phyloP scores from a whole-genome alignment of 2,329 filamentous ascomycete species.

The Berkeleyomyces basicola region DNA sequence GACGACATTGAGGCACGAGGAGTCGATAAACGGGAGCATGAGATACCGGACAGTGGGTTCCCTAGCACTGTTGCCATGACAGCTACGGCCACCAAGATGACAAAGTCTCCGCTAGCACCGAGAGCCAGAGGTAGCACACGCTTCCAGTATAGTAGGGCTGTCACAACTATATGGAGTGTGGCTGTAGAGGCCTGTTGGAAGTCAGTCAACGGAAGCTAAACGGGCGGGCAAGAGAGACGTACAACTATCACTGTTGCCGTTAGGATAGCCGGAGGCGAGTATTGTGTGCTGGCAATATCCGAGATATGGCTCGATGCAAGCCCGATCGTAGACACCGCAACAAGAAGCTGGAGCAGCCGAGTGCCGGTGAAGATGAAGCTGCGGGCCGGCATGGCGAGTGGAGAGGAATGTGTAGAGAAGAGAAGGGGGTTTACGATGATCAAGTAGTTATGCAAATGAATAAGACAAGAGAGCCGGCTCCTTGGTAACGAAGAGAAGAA shows the following conservation, averaged over 20 bases:
- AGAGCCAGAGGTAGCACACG: constrained; percentile 59
- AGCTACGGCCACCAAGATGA: constrained; percentile 60
- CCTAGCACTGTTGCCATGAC: constrained; percentile 64
- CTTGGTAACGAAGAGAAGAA: neutral
- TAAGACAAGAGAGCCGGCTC: constrained; percentile 15
- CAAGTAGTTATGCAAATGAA: constrained; percentile 16
- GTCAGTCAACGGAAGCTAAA: neutral
- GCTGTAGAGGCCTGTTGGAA: constrained; percentile 54
- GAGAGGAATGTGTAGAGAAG: neutral
- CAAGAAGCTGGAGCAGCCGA: constrained; percentile 52
- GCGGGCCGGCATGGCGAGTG: constrained; percentile 41
- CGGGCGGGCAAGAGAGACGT: constrained; percentile 24
- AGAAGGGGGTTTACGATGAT: neutral
- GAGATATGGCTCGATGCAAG: constrained; percentile 70
- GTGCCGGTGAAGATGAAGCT: constrained; percentile 63
- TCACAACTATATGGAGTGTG: constrained; percentile 61
- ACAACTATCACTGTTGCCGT: constrained; percentile 68
- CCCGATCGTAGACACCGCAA: constrained; percentile 62
- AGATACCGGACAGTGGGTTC: constrained; percentile 61
- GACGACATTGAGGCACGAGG: constrained; percentile 19
- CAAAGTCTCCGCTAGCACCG: constrained; percentile 45
- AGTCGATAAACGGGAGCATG: constrained; percentile 41
- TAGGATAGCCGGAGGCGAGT: constrained; percentile 52
- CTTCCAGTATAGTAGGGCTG: constrained; percentile 68
- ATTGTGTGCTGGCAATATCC: constrained; percentile 50